Conservation (phyloP, 768 basidiomycete species). For the Boletus coccyginus region DNA sequence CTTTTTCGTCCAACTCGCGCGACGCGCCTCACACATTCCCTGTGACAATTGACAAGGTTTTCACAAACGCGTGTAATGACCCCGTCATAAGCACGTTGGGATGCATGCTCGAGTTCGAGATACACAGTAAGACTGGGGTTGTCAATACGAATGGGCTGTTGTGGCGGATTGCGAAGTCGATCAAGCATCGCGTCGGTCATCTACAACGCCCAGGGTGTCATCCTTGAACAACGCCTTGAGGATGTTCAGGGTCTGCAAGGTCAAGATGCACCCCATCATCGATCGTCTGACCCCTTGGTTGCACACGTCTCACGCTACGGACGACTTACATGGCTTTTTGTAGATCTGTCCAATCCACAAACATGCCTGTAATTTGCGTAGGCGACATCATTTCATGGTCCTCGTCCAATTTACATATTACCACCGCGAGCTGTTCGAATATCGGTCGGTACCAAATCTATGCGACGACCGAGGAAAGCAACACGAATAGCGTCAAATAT, state of each 20-base stretch:
- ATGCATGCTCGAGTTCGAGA: too few species aligned
- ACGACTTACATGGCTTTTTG: conserved; percentile 59
- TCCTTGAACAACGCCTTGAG: conserved; percentile 47
- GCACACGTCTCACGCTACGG: background rate
- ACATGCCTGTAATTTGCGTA: conserved; percentile 70
- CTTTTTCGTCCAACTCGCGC: too few species aligned
- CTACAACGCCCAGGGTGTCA: conserved; percentile 42
- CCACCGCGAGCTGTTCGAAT: conserved; percentile 56
- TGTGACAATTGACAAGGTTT: too few species aligned
- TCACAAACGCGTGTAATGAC: too few species aligned
- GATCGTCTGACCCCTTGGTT: conserved; percentile 28
- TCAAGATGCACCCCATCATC: conserved; percentile 53
- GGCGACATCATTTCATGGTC: conserved; percentile 73
- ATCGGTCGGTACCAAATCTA: conserved; percentile 72
- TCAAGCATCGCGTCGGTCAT: background rate
- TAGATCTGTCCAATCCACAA: conserved; percentile 89
- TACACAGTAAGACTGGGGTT: too few species aligned
- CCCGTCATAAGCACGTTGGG: too few species aligned
- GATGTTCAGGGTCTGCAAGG: conserved; percentile 51
- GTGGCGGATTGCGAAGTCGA: too few species aligned
- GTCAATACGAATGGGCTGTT: too few species aligned
- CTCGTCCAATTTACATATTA: conserved; percentile 64
- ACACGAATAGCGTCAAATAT: background rate
- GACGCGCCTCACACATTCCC: too few species aligned
- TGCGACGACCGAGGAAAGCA: background rate